Evolutionary conservation across 257 asterid genomes (phyloP), one percentile per base, ranked within the genome.

Genomic region (Craterostigma plantagineum): DNA sequence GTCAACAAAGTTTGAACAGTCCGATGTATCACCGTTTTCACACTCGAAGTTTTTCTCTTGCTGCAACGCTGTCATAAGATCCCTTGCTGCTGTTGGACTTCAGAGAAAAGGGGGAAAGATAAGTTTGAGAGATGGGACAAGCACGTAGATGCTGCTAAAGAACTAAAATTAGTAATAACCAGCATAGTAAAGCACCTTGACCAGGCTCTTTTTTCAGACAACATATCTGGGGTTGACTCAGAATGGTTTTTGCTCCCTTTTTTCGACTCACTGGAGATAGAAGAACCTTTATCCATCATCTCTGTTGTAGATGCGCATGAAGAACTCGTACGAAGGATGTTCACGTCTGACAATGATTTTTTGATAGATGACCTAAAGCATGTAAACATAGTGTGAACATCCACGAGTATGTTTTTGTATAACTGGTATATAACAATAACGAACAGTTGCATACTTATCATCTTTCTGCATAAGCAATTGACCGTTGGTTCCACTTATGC

Each of bases 271-370:
- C 46, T 60, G 35, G 76, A 57, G n/a, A n/a, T 59, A 43, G 67
- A 51, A 54, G 60, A 60, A 45, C 63, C 72, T 51, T 56, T 69
- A 43, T 47, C 53, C 13, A 53, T 34, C 13, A 3, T 41, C 50
- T 52, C 57, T 18, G 58, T 39, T 34, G 67, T 14, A 39, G 86
- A 53, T 11, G 49, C 14, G 54, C 76, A 62, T 10, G 71, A 64
- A 43, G 2, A 55, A 42, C 68, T 63, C 63, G 58, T 73, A 49
- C 60, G 87, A 53, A 74, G 75, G 50, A 81, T 69, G 43, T 71
- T 68, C 45, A 86, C 92, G 58, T 77, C 94, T 10, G 94, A 81
- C 63, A 64, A 65, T 40, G 87, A 81, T 65, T 92, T 69, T 54
- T 77, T 64, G 48, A 71, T 67, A 39, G 47, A 49, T 14, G 72